Base-by-base conservation (phyloP, 441 rosid species). In the Adansonia rubrostipa region DNA sequence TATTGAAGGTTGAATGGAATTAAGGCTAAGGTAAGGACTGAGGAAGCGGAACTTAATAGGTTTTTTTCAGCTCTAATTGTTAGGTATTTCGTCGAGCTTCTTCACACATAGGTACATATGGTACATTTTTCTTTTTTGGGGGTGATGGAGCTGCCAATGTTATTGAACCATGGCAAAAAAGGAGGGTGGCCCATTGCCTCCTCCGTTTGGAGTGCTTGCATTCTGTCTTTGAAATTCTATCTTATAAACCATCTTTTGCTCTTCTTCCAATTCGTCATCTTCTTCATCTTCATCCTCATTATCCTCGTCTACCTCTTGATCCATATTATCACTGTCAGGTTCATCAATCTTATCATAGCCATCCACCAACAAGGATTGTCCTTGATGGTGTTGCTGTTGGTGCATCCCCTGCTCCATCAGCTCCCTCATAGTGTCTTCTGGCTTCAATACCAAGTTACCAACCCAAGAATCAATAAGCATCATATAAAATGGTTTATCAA, bases 371-470 rank as follows among this genome's bases (percentile, higher is more conserved):
- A 86, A 68, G 11, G 82, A 75, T 53, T 80, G 82, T 78, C 78
- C 84, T 50, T 80, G 80, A 13, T 44, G 75, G 6, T 77, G 86
- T 2, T 71, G 83, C 1, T 68, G 78, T 13, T 81, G 82, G 20
- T 36, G 42, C 6, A 36, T 63, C 65, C 78, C 82, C 76, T 73
- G 85, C 70, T 84, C 82, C 71, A 80, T 85, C 86, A 86, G 61
- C 90, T 89, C 93, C 85, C 87, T 92, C 94, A 93, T 86, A 85
- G 86, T 88, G 92, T 89, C 95, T 90, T 90, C 97, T 93, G 95
- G 96, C 97, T 93, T 93, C 96, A 93, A 83, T 33, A 28, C 28
- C 28, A 24, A 24, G 28, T 24, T 24, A 6, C 60, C 63, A 77
- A 60, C 58, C 56, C 73, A 69, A 28, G 13, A 70, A 77, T 70